Evolutionary conservation across 805 yeast species (phyloP).

Genomic region (Candida chauliodis): DNA sequence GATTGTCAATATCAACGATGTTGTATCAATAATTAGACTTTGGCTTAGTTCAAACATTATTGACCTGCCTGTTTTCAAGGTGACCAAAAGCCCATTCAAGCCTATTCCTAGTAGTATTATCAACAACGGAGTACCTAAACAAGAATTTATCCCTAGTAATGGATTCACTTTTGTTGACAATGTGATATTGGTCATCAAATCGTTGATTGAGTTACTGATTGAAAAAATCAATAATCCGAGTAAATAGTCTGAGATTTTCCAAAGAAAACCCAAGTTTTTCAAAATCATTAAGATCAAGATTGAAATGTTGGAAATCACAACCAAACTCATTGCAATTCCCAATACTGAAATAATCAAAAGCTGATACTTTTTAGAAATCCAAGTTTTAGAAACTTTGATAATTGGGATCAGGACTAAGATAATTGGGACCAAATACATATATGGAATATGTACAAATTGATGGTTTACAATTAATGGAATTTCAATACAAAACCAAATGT

Average conservation of each 20-base stretch:
- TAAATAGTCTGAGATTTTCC: constrained; percentile 43
- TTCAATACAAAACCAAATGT: constrained; percentile 16
- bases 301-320: constrained; percentile 26
- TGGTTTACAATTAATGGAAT: constrained; percentile 16
- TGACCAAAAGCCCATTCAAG: constrained; percentile 35
- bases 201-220: constrained; percentile 50
- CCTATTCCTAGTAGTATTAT: constrained; percentile 51
- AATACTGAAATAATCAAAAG: constrained; percentile 10
- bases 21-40: constrained; percentile 22
- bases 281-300: constrained; percentile 24
- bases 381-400: background rate
- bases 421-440: background rate
- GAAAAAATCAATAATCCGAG: constrained; percentile 49
- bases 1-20: constrained; percentile 23
- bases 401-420: background rate
- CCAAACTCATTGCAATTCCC: constrained; percentile 23
- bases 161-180: constrained; percentile 38
- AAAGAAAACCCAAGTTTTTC: constrained; percentile 44
- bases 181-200: constrained; percentile 48
- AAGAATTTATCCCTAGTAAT: constrained; percentile 45
- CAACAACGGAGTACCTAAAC: constrained; percentile 52
- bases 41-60: constrained; percentile 18
- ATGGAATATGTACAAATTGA: constrained; percentile 14
- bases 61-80: constrained; percentile 10
- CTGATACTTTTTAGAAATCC: constrained; percentile 1